phyloP scores from a whole-genome alignment of 129 eudicot genomes.

The Heracleum sosnowskyi region DNA sequence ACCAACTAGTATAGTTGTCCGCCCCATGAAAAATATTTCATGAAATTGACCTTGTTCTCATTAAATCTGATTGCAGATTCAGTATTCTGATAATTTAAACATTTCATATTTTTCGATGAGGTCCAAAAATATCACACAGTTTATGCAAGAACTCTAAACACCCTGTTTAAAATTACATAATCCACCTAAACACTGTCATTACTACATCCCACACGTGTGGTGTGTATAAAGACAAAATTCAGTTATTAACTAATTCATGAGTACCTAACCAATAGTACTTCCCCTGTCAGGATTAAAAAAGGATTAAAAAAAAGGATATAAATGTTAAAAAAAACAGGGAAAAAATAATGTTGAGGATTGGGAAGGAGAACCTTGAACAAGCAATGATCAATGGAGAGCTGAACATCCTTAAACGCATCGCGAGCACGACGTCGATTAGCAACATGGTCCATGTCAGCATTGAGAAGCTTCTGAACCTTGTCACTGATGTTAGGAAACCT shows the following conservation, averaged over 20 bases:
- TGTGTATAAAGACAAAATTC: background rate
- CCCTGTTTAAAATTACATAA: background rate
- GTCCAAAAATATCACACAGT: background rate
- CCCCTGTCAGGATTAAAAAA: background rate
- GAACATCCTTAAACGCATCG: slow-evolving; percentile 86
- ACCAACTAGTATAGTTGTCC: background rate
- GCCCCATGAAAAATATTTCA: too few relatives aligned
- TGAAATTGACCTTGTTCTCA: background rate
- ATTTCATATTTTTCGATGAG: background rate
- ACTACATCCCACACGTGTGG: background rate
- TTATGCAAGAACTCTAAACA: background rate
- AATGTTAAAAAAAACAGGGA: too few relatives aligned
- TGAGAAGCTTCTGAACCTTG: slow-evolving; percentile 46
- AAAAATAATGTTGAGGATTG: background rate
- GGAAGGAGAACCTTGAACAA: slow-evolving; percentile 68
- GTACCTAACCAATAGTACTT: background rate
- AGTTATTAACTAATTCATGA: background rate
- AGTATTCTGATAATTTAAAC: background rate
- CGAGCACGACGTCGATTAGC: slow-evolving; percentile 82
- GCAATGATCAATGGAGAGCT: slow-evolving; percentile 78
- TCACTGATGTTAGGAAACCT: slow-evolving; percentile 35
- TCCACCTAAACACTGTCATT: background rate
- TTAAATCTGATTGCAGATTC: background rate
- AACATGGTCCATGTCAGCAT: slow-evolving; percentile 77
- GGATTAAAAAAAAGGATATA: too few relatives aligned